Conservation (phyloP, 148 eudicot genomes). For the Chenopodium album region DNA sequence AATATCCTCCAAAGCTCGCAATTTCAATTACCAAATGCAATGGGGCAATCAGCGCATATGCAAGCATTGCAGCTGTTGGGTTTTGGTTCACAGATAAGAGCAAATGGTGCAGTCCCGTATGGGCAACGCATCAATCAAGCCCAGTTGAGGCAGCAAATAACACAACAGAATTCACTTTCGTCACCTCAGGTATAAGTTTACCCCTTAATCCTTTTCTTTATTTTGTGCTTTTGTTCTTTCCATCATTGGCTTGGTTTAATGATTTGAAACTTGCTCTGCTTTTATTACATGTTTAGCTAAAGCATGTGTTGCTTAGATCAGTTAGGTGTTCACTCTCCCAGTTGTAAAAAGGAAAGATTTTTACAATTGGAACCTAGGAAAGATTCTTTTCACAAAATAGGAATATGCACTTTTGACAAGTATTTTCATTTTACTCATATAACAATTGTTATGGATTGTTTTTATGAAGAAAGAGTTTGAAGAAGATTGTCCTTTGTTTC, state of each 20-base stretch:
- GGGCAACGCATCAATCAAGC: slow-evolving; percentile 56
- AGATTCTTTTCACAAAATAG: background rate
- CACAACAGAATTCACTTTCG: slow-evolving; percentile 63
- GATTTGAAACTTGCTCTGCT: background rate
- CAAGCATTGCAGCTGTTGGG: slow-evolving; percentile 81
- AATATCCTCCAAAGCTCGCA: slow-evolving; percentile 75
- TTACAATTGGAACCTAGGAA: background rate
- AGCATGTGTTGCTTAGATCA: background rate
- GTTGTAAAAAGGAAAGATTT: background rate
- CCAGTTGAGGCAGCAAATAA: slow-evolving; percentile 63
- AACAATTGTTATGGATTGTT: background rate
- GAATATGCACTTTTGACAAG: background rate
- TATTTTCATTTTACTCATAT: background rate
- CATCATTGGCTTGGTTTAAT: background rate
- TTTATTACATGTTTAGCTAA: background rate
- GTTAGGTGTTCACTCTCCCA: background rate
- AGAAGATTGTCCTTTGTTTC: background rate
- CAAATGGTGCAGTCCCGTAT: slow-evolving; percentile 58
- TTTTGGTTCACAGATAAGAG: slow-evolving; percentile 65
- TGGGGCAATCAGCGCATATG: slow-evolving; percentile 72
- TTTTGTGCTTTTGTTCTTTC: slow-evolving; percentile 3
- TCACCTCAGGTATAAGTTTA: slow-evolving; percentile 60
- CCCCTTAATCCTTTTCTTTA: background rate
- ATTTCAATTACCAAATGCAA: slow-evolving; percentile 53
- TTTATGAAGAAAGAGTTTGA: background rate